Base-by-base conservation (phyloP, 371 early-diverging fungal species). In the Lichtheimia corymbifera region DNA sequence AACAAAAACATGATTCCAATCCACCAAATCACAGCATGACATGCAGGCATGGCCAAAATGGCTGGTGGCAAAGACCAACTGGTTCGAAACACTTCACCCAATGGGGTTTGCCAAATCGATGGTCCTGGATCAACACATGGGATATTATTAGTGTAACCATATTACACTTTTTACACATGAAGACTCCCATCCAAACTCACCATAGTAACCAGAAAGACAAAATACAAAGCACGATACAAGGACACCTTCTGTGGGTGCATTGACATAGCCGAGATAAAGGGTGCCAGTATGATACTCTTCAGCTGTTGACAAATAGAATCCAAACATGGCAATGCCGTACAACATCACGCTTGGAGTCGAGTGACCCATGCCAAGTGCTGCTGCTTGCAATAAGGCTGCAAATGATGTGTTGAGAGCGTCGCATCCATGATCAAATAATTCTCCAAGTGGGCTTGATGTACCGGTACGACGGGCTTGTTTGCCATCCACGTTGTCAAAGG, bases 401-500 rank as follows among this genome's bases (percentile, higher is more conserved):
- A 94, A 86, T 59, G 92, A 85, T 72, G 93, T 93, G 76, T 96
- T 96, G 53, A 97, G 77, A 15, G 97, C 94, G 67, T 97, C 97
- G 71, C 95, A 93, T 18, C 97, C 97, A 66, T 92, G 91, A 73
- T 92, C 94, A 77, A 94, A 97, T 30, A 99, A 80, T 80, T 98
- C 97, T 24, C 99, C 99, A 12, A 99, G 83, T 9, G 99, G 96
- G 6, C 94, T 93, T 0, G 91, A 89, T 1, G 93, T 83, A 17
- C 92, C 91, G 15, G 98, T 98, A 51, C 94, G 84, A 53, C 99
- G 84, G 11, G 99, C 99, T 76, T 99, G 99, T 77, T 95, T 95
- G 52, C 99, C 99, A 76, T 99, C 99, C 55, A 99, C 92, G 66
- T 93, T 94, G 77, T 99, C 99, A 71, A 97, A 93, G 3, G 97